Base-by-base conservation (phyloP, 306 rosid genomes). In the Sicyos baderoa region DNA sequence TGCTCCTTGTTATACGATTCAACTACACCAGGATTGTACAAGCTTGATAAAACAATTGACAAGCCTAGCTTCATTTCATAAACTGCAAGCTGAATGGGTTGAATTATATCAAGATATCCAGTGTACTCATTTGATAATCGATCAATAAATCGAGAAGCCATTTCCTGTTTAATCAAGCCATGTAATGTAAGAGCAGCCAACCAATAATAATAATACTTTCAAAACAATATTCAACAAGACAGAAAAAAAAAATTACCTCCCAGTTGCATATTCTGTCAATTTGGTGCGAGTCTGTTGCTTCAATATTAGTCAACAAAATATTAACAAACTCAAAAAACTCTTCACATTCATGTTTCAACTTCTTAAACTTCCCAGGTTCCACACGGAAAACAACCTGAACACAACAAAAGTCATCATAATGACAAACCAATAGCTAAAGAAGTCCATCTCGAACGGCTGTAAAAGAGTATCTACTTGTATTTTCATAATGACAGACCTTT, bases 11-110 rank as follows among this genome's bases (percentile, higher is more conserved):
- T 74, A 70, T 77, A 83, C 65, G 64, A 72, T 61, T 81, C 85
- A 70, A 80, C 72, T 64, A 53, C 79, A 19, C 51, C 61, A 64
- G 82, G 64, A 77, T 72, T 76, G 85, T 79, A 72, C 32, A 59
- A n/a, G 51, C 84, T 81, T 22, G 95, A 82, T 40, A 86, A 63
- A 78, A 89, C 71, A 37, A 93, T 76, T 8, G 97, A 84, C 68
- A 86, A 73, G 63, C 97, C 98, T 74, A 93, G 79, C 74, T 89
- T 93, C 82, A 93, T 85, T 83, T 93, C 98, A 81, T 88, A 86
- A 18, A 89, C 86, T 17, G 98, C 91, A 77, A 93, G 88, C 81
- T 88, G 94, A 74, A 93, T 82, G 18, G 98, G 97, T 76, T 88
- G 98, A 79, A 88, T 79, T 75, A 89, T 75, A 80, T 93, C 96